Conservation (phyloP, 352 stramenopile species). For the Elongisporangium senticosum region DNA sequence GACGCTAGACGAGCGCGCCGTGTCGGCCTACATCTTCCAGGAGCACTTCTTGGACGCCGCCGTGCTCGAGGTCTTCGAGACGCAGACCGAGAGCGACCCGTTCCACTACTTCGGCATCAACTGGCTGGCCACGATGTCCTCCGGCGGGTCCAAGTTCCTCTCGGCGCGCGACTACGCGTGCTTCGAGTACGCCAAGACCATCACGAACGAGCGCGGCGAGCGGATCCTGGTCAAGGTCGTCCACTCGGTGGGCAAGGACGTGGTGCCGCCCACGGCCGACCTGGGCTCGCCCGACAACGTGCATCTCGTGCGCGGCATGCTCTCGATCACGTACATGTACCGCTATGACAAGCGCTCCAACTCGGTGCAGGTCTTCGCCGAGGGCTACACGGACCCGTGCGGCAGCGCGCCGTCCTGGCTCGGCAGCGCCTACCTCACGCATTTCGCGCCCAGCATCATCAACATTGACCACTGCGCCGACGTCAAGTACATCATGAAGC, state of each 20-base stretch:
- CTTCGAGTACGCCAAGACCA: slow-evolving; percentile 56
- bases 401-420: slow-evolving; percentile 42
- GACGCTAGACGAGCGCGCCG: slow-evolving; percentile 58
- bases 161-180: slow-evolving; percentile 54
- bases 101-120: slow-evolving; percentile 78
- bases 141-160: slow-evolving; percentile 40
- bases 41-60: slow-evolving; percentile 68
- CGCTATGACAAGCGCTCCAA: slow-evolving; percentile 43
- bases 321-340: slow-evolving; percentile 66
- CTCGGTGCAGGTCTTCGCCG: slow-evolving; percentile 62
- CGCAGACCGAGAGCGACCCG: slow-evolving; percentile 48
- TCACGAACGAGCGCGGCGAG: slow-evolving; percentile 30
- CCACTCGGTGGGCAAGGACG: slow-evolving; percentile 42
- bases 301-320: slow-evolving; percentile 43
- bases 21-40: slow-evolving; percentile 47
- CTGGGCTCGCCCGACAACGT: slow-evolving; percentile 22
- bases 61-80: slow-evolving; percentile 49
- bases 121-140: slow-evolving; percentile 49
- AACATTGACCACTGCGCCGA: slow-evolving; percentile 63
- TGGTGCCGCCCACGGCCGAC: slow-evolving; percentile 23
- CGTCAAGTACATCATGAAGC: slow-evolving; percentile 80
- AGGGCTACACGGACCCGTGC: slow-evolving; percentile 48
- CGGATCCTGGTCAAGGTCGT: slow-evolving; percentile 63
- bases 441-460: slow-evolving; percentile 55
- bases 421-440: slow-evolving; percentile 51